Evolutionary conservation across 345 rosid species (phyloP), one percentile per base, ranked within the genome.

Genomic region (Noccaea caerulescens): DNA sequence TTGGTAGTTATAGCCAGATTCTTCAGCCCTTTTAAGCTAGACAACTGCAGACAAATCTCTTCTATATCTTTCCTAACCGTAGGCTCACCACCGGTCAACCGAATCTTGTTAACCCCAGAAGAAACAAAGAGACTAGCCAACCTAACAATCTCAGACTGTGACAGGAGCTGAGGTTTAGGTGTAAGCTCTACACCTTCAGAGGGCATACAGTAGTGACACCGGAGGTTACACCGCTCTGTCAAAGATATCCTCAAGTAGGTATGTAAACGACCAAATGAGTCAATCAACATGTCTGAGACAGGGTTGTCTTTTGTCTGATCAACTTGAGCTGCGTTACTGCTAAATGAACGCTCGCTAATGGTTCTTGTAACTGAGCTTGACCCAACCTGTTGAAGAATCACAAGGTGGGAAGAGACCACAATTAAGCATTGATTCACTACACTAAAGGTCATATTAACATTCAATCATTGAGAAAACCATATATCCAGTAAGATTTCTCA

Each of bases 1-100:
- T 94, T 94, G 3, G 97, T 89, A 23, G 99, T 91, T 66, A 94
- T 84, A 37, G 95, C 92, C 63, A 94, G 60, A 0, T 84, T 83
- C 78, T 88, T 88, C 51, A 94, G 86, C 10, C 99, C 99, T 79
- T 89, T 80, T 76, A 94, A 82, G 72, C 49, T 85, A 42, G 96
- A 86, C 58, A 94, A 73, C 58, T 77, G 77, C 34, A 79, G 76
- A 80, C 97, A 91, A 10, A 88, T 84, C 14, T 88, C 96, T 55
- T 85, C 91, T 9, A 94, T 84, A 62, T 91, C 99, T 50, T 85
- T 89, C 78, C 96, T 83, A 63, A 88, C 45, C 0, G 99, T 86
- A 2, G 97, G 99, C 84, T 94, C 97, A 10, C 99, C 99, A 57
- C 99, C 97, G 0, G 99, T 94, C 66, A 94, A 79, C 41, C 99